Evolutionary conservation across 2,329 filamentous ascomycete species (phyloP).

Genomic region (Parascedosporium putredinis): DNA sequence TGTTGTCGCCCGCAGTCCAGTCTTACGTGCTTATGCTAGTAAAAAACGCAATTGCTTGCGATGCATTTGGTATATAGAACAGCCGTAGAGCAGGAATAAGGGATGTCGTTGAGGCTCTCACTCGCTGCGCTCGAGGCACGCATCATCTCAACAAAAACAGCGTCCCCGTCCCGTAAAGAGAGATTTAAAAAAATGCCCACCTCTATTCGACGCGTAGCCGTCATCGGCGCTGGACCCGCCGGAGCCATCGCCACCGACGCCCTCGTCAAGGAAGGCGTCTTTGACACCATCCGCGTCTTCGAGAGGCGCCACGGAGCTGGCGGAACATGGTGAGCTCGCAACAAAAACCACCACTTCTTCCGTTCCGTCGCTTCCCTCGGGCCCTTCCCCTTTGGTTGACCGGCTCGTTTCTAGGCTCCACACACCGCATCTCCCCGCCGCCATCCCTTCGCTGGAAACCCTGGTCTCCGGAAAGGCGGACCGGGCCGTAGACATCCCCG

Average conservation of each 20-base stretch:
- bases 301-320: slow-evolving; percentile 50
- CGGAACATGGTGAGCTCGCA: slow-evolving; percentile 49
- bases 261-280: slow-evolving; percentile 44
- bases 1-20: too few species aligned
- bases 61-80: too few species aligned
- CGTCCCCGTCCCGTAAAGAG: not conserved
- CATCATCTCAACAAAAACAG: not conserved
- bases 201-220: slow-evolving; percentile 30
- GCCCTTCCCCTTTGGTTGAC: too few species aligned
- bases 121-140: too few species aligned
- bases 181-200: not conserved
- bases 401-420: too few species aligned
- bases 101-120: too few species aligned
- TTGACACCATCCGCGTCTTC: slow-evolving; percentile 50
- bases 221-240: slow-evolving; percentile 51
- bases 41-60: too few species aligned
- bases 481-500: slow-evolving; percentile 28
- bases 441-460: slow-evolving; percentile 17
- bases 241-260: slow-evolving; percentile 52
- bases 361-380: too few species aligned
- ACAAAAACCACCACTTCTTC: too few species aligned
- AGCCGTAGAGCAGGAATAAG: too few species aligned
- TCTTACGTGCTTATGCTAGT: too few species aligned
- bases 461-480: slow-evolving; percentile 35
- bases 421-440: slow-evolving; percentile 22